Percentiles rank a stretch among this genome's conserved stretches.
Evolutionary conservation across 768 basidiomycete genomes (phyloP).

Genomic region (Boletus tomentosulus): DNA sequence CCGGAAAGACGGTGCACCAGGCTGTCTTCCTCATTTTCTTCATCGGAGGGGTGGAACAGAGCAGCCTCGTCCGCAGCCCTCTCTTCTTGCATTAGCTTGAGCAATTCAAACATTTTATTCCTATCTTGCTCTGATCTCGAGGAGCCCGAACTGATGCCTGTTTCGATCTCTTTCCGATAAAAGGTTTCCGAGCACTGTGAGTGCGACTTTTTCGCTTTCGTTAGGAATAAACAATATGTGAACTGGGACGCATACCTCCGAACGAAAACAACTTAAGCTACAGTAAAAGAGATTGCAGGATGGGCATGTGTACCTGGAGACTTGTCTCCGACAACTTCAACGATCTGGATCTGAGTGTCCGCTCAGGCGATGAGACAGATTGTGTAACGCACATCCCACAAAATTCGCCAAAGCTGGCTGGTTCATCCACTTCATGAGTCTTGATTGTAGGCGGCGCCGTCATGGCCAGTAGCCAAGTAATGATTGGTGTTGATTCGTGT

Average conservation of each 20-base stretch:
- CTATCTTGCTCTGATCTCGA: conserved; percentile 57
- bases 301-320: conserved; percentile 79
- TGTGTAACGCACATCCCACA: conserved; percentile 44
- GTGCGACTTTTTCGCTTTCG: conserved; percentile 41
- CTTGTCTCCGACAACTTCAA: conserved; percentile 66
- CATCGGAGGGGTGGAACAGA: conserved; percentile 30
- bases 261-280: conserved; percentile 74
- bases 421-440: conserved; percentile 14
- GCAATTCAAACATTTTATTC: conserved; percentile 60
- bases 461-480: not conserved
- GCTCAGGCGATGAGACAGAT: not conserved
- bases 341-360: conserved; percentile 5
- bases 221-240: not conserved
- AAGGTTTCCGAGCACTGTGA: conserved; percentile 77
- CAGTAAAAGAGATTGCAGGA: conserved; percentile 80
- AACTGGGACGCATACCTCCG: conserved; percentile 44
- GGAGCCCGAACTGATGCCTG: conserved; percentile 53
- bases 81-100: conserved; percentile 71
- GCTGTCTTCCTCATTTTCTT: conserved; percentile 40
- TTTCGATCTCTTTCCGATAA: conserved; percentile 70
- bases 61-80: conserved; percentile 36
- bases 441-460: conserved; percentile 17
- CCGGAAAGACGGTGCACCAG: conserved; percentile 44
- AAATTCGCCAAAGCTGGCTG: conserved; percentile 5
- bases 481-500: not conserved